Percentiles rank a stretch among this genome's conserved stretches.
These are phyloP conservation scores for Cystofilobasidium ferigula DNA, from an alignment of 768 basidiomycete species.

Conservation along the genomic window DNA sequence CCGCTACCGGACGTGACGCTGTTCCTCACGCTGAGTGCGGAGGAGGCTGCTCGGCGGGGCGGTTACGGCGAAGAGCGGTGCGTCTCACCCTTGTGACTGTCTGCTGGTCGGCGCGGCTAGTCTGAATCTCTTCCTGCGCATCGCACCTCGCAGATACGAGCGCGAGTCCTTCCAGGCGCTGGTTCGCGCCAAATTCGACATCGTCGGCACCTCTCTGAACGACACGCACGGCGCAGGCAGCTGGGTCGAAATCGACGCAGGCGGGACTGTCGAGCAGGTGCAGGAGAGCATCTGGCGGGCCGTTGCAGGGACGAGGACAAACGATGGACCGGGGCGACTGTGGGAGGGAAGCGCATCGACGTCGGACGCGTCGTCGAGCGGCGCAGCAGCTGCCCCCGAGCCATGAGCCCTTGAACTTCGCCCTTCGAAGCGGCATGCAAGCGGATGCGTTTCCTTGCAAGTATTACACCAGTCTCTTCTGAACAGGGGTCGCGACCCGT, in stretches of 20 bases:
- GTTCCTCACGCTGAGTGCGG: slow-evolving; percentile 72
- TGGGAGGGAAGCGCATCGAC: neutral
- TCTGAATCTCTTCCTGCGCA: no score
- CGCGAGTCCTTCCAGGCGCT: slow-evolving; percentile 11
- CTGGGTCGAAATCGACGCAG: slow-evolving; percentile 20
- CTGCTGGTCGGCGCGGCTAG: neutral
- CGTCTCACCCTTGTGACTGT: neutral
- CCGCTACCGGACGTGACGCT: slow-evolving; percentile 79
- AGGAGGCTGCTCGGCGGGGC: slow-evolving; percentile 54
- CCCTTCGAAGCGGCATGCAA: no score
- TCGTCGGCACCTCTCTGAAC: slow-evolving; percentile 2
- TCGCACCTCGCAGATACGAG: slow-evolving; percentile 7
- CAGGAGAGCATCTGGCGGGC: neutral
- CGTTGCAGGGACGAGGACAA: neutral
- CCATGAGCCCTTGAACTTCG: no score
- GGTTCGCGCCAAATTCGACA: slow-evolving; percentile 12
- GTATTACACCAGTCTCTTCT: no score
- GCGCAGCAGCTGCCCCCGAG: no score
- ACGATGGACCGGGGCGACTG: neutral
- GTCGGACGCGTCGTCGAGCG: neutral
- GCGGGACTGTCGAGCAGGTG: slow-evolving; percentile 18
- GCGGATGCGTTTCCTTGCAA: no score
- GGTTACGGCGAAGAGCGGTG: slow-evolving; percentile 76
- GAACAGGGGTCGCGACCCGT: no score
- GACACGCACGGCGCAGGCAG: slow-evolving; percentile 5